phyloP scores from a whole-genome alignment of 495 filamentous ascomycete species.

The Chaetomium tenue region DNA sequence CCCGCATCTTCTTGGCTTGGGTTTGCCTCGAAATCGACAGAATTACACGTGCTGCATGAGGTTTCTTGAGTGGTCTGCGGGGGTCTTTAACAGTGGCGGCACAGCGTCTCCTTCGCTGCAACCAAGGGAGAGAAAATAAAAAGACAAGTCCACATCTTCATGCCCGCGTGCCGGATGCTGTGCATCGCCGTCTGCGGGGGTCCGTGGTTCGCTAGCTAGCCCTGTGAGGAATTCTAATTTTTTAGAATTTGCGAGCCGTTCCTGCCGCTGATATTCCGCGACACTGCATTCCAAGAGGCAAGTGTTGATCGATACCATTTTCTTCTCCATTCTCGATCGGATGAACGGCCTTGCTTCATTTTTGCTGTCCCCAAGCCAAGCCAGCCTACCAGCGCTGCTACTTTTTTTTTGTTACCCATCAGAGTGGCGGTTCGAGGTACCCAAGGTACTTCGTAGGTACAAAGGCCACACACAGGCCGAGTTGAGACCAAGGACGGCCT shows the following conservation, averaged over 20 bases:
- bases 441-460: background rate
- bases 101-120: background rate
- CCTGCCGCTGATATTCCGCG: background rate
- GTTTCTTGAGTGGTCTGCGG: background rate
- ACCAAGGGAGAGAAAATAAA: background rate
- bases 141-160: background rate
- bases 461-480: too few species aligned
- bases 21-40: background rate
- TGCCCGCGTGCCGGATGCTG: background rate
- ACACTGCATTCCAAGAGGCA: background rate
- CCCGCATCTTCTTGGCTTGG: background rate
- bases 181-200: background rate
- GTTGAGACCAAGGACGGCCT: background rate
- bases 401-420: too few species aligned
- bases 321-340: background rate
- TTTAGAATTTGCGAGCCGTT: conserved; percentile 1
- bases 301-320: background rate
- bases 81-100: background rate
- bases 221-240: background rate
- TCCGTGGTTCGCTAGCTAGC: conserved; percentile 4
- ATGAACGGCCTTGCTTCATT: background rate
- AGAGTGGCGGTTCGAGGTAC: background rate
- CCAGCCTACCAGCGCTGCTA: too few species aligned
- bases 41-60: background rate
- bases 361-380: background rate